Evolutionary conservation across 352 stramenopile species (phyloP), one percentile per base, ranked within the genome.

Genomic region (Plasmopara viticola): DNA sequence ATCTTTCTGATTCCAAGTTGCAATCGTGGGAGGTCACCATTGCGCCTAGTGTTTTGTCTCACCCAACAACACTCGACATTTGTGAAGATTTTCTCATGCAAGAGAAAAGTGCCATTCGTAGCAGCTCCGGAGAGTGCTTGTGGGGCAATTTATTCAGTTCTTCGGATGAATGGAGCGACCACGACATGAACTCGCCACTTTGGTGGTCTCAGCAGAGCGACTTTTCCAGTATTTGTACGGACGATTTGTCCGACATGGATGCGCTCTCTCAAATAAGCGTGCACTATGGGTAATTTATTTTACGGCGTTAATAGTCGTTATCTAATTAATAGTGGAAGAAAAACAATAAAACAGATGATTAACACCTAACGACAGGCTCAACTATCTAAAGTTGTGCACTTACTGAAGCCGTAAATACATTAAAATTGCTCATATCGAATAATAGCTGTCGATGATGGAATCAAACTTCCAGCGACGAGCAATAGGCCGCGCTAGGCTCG

Each of bases 201-300:
- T 71, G 58, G 58, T 71, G 63, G 63, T 71, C 63, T 4, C 63
- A 71, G 48, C 63, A 13, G 28, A 71, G 59, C 30, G 63, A 71
- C 17, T 68, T 71, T 41, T 77, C 64, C 12, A 84, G 72, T 38
- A 65, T 82, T n/a, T 68, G 62, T 15, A 70, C 76, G 4, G 75
- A 84, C n/a, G 75, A 86, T 31, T 51, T 83, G 10, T 72, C 72
- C 4, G 72, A 83, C 44, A 71, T 78, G 31, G 72, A 81, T 18
- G 44, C 59, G 0, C 58, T 81, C 15, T 86, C 72, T 28, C 72
- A 84, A 39, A 64, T 75, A 41, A 78, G 58, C 29, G 48, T 51
- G n/a, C 71, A 67, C 44, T 70, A 65, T 13, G 45, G 43, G 6
- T 72, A 53, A 43, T 31, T 25, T 28, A 45, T 13, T 1, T 38